Percentiles rank a stretch among this genome's conserved stretches.
phyloP scores from a whole-genome alignment of 2,329 filamentous ascomycete genomes.

The Diaporthe citrichinensis region DNA sequence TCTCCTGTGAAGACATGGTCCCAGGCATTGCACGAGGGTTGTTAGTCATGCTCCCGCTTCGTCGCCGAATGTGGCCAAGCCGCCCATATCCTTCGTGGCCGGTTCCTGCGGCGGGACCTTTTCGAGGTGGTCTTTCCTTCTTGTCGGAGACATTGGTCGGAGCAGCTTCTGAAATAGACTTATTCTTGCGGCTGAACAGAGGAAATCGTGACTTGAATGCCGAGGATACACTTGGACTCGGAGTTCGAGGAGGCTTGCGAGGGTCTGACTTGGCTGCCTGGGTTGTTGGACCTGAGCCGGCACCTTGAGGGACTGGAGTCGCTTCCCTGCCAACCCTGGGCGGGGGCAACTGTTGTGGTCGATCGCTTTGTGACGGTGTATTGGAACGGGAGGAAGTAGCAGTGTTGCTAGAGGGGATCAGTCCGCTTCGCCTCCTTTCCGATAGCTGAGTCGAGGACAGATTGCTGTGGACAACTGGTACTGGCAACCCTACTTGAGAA shows the following conservation, averaged over 20 bases:
- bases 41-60: conserved; percentile 72
- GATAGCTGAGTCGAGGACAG: conserved; percentile 64
- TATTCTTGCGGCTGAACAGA: conserved; percentile 82
- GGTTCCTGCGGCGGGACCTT: conserved; percentile 91
- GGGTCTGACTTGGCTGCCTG: conserved; percentile 47
- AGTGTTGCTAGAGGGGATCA: conserved; percentile 23
- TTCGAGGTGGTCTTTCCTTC: conserved; percentile 72
- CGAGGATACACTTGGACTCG: conserved; percentile 67
- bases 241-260: conserved; percentile 57
- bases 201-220: conserved; percentile 78
- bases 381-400: conserved; percentile 47
- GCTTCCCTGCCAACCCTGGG: conserved; percentile 53
- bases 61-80: conserved; percentile 71
- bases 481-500: conserved; percentile 64
- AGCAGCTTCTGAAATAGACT: conserved; percentile 67
- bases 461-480: conserved; percentile 75
- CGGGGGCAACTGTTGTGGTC: conserved; percentile 46
- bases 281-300: conserved; percentile 27
- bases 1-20: conserved; percentile 66
- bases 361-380: conserved; percentile 52
- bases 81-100: conserved; percentile 90
- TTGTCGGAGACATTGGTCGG: conserved; percentile 58
- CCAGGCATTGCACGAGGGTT: conserved; percentile 60
- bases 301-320: conserved; percentile 50
- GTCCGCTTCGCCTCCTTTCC: conserved; percentile 61